These are phyloP conservation scores for Solanum verrucosum DNA, from an alignment of 257 asterid genomes.

Conservation along the genomic window DNA sequence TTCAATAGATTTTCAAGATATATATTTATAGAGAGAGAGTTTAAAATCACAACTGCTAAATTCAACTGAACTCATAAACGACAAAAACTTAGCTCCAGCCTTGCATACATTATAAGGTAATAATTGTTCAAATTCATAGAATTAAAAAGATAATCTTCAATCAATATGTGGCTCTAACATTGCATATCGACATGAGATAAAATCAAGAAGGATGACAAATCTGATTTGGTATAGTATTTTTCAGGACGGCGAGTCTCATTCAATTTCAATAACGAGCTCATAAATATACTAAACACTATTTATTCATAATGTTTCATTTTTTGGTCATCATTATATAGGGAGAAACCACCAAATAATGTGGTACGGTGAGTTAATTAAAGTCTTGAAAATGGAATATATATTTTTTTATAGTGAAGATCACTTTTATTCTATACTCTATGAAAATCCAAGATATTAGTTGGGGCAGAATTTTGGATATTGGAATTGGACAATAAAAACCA, in stretches of 20 bases:
- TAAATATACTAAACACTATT: neutral
- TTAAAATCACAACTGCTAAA: too few species aligned
- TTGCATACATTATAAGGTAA: too few species aligned
- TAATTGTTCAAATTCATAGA: too few species aligned
- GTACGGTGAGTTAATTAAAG: neutral
- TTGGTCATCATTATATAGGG: neutral
- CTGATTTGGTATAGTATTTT: too few species aligned
- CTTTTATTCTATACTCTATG: neutral
- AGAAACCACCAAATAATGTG: neutral
- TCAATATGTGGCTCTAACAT: too few species aligned
- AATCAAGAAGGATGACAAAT: too few species aligned
- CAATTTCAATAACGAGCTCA: neutral
- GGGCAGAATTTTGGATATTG: neutral
- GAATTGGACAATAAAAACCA: neutral
- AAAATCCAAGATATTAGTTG: neutral
- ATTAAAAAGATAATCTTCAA: too few species aligned
- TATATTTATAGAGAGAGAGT: too few species aligned
- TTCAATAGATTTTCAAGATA: too few species aligned
- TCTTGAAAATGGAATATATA: neutral
- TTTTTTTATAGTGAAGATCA: neutral
- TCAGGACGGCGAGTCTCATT: neutral
- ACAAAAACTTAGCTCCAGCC: too few species aligned
- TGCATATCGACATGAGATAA: too few species aligned
- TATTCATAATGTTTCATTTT: neutral
- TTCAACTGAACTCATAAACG: too few species aligned